A percentile compares a stretch with the other conserved stretches of the same genome.
phyloP scores from a whole-genome alignment of 345 rosid genomes.

The Populus euphratica region DNA sequence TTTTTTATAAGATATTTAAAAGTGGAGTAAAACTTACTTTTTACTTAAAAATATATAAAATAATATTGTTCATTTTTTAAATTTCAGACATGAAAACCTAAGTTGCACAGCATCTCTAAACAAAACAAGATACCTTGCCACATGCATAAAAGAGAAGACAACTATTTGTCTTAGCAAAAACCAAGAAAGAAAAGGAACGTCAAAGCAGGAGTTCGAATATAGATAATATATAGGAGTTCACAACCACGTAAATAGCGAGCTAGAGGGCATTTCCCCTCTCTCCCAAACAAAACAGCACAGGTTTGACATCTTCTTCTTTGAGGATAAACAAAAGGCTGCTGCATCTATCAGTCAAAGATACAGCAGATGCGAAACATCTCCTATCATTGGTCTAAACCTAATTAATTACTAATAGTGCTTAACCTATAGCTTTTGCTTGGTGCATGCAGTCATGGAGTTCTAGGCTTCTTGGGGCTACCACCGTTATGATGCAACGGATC shows the following conservation, averaged over 20 bases:
- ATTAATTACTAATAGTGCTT: too few relatives aligned
- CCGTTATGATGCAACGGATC: slow-evolving; percentile 84
- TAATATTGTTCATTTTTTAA: too few relatives aligned
- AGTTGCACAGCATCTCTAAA: too few relatives aligned
- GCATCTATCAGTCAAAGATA: neutral
- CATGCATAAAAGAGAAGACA: neutral
- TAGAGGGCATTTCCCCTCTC: too few relatives aligned
- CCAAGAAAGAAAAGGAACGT: too few relatives aligned
- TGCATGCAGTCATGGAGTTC: slow-evolving; percentile 26
- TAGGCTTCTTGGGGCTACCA: slow-evolving; percentile 57
- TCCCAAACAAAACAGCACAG: neutral
- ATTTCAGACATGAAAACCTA: too few relatives aligned
- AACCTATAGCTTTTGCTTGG: neutral
- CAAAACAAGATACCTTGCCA: too few relatives aligned
- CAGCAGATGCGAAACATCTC: neutral
- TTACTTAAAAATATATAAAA: too few relatives aligned
- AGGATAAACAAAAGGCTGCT: neutral
- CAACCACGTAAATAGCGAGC: neutral
- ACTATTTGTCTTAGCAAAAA: neutral
- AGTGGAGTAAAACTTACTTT: too few relatives aligned
- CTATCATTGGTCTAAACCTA: neutral
- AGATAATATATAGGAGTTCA: neutral
- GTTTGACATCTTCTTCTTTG: neutral
- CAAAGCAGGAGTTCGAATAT: neutral
- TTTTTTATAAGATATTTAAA: too few relatives aligned